Conservation (phyloP, 129 eudicot species). For the Centella asiatica region DNA sequence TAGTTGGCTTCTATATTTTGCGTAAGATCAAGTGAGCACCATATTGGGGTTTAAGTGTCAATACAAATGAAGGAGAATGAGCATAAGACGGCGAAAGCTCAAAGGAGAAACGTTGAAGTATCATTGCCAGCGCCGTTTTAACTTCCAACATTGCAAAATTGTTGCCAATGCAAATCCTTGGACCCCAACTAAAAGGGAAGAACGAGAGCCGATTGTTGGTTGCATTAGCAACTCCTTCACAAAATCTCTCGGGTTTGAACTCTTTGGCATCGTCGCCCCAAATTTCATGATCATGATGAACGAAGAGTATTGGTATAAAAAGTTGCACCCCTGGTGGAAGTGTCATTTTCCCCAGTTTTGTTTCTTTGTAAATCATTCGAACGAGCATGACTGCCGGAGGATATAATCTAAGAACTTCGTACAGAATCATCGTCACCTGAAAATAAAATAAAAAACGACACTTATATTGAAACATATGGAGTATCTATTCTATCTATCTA, state of each 20-base stretch:
- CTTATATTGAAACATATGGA: not conserved
- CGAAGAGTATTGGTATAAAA: slow-evolving; percentile 26
- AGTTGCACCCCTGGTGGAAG: slow-evolving; percentile 43
- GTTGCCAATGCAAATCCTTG: slow-evolving; percentile 54
- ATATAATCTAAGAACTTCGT: slow-evolving; percentile 58
- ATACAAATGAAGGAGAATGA: slow-evolving; percentile 37
- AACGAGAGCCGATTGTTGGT: slow-evolving; percentile 31
- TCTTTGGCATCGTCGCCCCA: slow-evolving; percentile 56
- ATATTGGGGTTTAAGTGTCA: slow-evolving; percentile 44
- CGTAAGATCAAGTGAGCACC: slow-evolving; percentile 47
- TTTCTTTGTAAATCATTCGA: slow-evolving; percentile 33
- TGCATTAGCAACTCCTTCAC: slow-evolving; percentile 41
- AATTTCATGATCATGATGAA: slow-evolving; percentile 37
- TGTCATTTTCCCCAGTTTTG: slow-evolving; percentile 37
- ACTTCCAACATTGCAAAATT: slow-evolving; percentile 57
- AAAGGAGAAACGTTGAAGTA: slow-evolving; percentile 44
- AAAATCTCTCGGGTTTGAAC: slow-evolving; percentile 61
- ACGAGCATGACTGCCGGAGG: slow-evolving; percentile 29
- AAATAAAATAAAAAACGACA: not conserved
- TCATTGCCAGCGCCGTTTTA: slow-evolving; percentile 35
- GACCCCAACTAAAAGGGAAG: slow-evolving; percentile 57
- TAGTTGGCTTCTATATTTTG: slow-evolving; percentile 3
- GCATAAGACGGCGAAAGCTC: slow-evolving; percentile 53
- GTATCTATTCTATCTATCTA: too few species aligned
- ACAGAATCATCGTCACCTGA: slow-evolving; percentile 35